Conservation (phyloP, 306 rosid species). For the Alnus rubra region DNA sequence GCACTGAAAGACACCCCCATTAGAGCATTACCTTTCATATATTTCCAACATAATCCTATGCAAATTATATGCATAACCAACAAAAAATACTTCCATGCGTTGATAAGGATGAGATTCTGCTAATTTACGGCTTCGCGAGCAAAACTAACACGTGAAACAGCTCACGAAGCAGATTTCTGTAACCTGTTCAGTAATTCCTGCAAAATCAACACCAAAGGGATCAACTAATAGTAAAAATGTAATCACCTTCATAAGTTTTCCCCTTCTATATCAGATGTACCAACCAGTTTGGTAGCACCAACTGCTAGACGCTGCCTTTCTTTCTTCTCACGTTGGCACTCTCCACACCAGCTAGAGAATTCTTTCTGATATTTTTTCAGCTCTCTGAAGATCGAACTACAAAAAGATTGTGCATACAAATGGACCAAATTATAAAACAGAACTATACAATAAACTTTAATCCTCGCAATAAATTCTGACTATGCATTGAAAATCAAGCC, state of each 20-base stretch:
- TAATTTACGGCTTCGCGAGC: slow-evolving; percentile 46
- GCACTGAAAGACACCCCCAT: no score
- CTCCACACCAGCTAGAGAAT: slow-evolving; percentile 84
- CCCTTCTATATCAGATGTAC: slow-evolving; percentile 15
- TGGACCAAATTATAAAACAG: background rate
- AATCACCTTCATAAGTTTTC: background rate
- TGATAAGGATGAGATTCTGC: slow-evolving; percentile 15
- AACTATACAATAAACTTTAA: background rate
- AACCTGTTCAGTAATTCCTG: slow-evolving; percentile 69
- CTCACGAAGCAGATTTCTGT: slow-evolving; percentile 51
- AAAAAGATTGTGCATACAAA: slow-evolving; percentile 27
- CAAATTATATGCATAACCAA: background rate
- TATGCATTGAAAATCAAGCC: background rate
- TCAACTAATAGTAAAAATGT: slow-evolving; percentile 17
- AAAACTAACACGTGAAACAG: slow-evolving; percentile 28
- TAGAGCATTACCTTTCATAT: background rate
- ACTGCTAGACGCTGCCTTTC: slow-evolving; percentile 59
- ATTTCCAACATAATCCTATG: slow-evolving; percentile 5
- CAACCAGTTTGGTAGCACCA: slow-evolving; percentile 68
- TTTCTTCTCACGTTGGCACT: slow-evolving; percentile 73
- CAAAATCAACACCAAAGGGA: slow-evolving; percentile 14
- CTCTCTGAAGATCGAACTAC: slow-evolving; percentile 82
- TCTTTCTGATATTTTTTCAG: slow-evolving; percentile 69
- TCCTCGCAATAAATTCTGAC: slow-evolving; percentile 3
- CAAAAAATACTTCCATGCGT: background rate